Evolutionary conservation across 768 basidiomycete species (phyloP), one percentile per base, ranked within the genome.

Genomic region (Lactarius tabidus): DNA sequence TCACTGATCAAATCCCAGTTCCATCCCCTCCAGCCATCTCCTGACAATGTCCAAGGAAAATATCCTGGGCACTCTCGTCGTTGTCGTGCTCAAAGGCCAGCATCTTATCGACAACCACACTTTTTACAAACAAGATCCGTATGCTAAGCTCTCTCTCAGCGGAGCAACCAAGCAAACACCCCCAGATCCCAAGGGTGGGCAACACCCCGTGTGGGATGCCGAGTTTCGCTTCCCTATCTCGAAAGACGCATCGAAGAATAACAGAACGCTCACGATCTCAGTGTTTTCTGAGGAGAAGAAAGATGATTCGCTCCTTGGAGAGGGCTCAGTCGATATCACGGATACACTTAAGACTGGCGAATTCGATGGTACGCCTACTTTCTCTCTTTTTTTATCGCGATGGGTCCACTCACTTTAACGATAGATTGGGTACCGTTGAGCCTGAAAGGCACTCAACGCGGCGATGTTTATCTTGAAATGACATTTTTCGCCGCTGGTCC

Each of bases 101-200:
- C 88, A 96, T 71, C 80, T 96, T 26, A 83, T 83, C 65, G 89
- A 95, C 77, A 89, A 87, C 59, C 90, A 90, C 69, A 85, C 84
- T 8, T 89, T 97, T 72, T 89, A 90, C 75, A 98, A 97, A 75
- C 94, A 96, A 73, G 91, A 95, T 75, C 93, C 90, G 1, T 96
- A 87, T 73, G 88, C 87, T 3, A 82, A 89, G 68, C 79, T 85
- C 7, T 77, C 79, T 2, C 76, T 95, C 64, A 76, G 79, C 74
- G 85, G 86, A 43, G 78, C 78, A 20, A 86, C 82, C 59, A 85
- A 90, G 72, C 83, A 83, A 63, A 94, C 93, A 0, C 79, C 83
- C 60, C 81, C 87, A 65, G 89, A 93, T 71, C 80, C 86, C 69
- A 93, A 88, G 72, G 95, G 95, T 2, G 95, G 95, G 0, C 95